Evolutionary conservation across 2,329 filamentous ascomycete species (phyloP).

Genomic region (Aspergillus tanneri): DNA sequence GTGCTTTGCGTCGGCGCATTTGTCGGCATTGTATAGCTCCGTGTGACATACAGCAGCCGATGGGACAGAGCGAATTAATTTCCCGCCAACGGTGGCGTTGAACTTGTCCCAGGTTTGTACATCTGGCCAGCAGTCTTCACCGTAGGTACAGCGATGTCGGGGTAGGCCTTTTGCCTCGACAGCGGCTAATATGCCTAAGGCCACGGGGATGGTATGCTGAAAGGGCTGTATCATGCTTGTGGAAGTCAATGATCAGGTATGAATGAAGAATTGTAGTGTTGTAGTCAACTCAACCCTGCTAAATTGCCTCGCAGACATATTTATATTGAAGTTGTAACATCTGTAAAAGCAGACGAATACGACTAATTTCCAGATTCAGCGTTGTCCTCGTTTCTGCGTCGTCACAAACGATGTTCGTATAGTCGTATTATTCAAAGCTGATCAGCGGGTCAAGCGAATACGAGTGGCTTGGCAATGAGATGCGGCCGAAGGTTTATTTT

Average conservation of each 20-base stretch:
- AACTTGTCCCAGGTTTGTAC: conserved; percentile 2
- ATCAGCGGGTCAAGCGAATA: not conserved
- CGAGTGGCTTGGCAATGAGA: too few species aligned
- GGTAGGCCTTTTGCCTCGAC: not conserved
- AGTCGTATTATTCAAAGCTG: not conserved
- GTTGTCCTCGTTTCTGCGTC: not conserved
- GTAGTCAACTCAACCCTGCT: too few species aligned
- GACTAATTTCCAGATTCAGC: too few species aligned
- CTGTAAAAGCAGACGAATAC: too few species aligned
- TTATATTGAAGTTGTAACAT: too few species aligned
- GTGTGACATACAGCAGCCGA: conserved; percentile 5
- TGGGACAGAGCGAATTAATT: conserved; percentile 4
- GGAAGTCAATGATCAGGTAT: not conserved
- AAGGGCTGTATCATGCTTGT: not conserved
- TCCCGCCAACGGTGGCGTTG: conserved; percentile 3
- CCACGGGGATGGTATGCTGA: not conserved
- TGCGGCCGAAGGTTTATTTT: too few species aligned
- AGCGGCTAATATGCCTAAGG: not conserved
- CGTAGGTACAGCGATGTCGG: not conserved
- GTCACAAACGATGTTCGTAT: not conserved
- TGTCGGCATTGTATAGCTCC: not conserved
- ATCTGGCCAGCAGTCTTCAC: conserved; percentile 4
- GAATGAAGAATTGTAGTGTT: too few species aligned
- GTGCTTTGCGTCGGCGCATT: not conserved
- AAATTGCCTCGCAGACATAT: too few species aligned